phyloP scores from a whole-genome alignment of 2,329 filamentous ascomycete species.

The Corinectria fuckeliana region DNA sequence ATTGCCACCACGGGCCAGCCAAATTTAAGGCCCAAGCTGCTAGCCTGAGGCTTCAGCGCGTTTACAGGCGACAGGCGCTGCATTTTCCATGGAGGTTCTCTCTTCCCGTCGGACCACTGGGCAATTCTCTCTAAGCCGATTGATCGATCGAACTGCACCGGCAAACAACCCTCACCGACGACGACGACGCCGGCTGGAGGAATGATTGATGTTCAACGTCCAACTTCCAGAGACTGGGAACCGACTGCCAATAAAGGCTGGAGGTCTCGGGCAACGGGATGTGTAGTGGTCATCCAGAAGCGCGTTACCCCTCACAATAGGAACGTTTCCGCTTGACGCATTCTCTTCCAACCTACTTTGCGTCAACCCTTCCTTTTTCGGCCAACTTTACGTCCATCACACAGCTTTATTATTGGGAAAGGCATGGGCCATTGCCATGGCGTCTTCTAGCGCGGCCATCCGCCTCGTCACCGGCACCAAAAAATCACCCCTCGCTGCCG shows the following conservation, averaged over 20 bases:
- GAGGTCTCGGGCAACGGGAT: constrained; percentile 16
- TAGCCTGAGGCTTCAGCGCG: constrained; percentile 36
- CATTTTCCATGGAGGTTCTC: too few species aligned
- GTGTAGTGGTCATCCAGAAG: constrained; percentile 18
- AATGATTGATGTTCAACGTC: not conserved
- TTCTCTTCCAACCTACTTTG: constrained; percentile 13
- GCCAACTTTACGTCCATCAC: not conserved
- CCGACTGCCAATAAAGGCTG: constrained; percentile 10
- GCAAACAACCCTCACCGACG: not conserved
- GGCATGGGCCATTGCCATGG: constrained; percentile 28
- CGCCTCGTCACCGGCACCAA: constrained; percentile 56
- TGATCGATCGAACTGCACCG: too few species aligned
- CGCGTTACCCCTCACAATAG: constrained; percentile 29
- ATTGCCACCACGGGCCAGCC: not conserved
- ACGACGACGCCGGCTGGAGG: not conserved
- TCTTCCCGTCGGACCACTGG: too few species aligned
- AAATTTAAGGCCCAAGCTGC: not conserved
- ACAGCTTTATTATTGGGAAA: not conserved
- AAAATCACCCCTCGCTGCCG: constrained; percentile 51
- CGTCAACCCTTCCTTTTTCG: not conserved
- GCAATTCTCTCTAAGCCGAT: not conserved
- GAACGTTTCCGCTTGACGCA: constrained; percentile 20
- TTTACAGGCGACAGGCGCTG: constrained; percentile 34
- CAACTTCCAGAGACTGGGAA: not conserved
- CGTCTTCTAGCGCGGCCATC: constrained; percentile 45